A percentile compares a stretch with the other conserved stretches of the same genome.
These are phyloP conservation scores for Metarhizium guizhouense DNA, from an alignment of 2,329 filamentous ascomycete species.

Conservation along the genomic window DNA sequence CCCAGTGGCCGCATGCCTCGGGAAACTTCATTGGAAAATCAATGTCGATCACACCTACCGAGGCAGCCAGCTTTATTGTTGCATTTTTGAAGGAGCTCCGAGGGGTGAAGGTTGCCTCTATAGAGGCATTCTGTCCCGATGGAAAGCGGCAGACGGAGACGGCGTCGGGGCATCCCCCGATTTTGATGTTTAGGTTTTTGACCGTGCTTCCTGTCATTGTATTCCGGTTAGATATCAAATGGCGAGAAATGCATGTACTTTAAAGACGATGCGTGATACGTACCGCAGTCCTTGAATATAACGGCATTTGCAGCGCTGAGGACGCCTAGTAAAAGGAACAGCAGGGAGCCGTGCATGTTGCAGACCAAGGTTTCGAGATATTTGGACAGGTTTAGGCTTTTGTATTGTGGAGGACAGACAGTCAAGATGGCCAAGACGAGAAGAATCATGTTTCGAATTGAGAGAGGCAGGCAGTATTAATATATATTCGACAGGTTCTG, in stretches of 20 bases:
- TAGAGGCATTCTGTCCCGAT: not conserved
- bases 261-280: not conserved
- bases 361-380: not conserved
- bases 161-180: conserved; percentile 6
- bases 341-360: not conserved
- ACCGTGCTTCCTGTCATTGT: conserved; percentile 1
- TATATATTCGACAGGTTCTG: no score
- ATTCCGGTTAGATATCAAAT: not conserved
- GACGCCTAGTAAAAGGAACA: not conserved
- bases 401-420: no score
- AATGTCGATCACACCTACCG: not conserved
- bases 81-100: not conserved
- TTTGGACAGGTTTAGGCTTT: no score
- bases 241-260: not conserved
- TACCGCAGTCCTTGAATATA: conserved; percentile 1
- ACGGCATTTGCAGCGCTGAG: not conserved
- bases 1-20: conserved; percentile 4
- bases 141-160: conserved; percentile 1
- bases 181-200: conserved; percentile 1
- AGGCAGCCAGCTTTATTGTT: not conserved
- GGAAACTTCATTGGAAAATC: not conserved
- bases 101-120: conserved; percentile 1
- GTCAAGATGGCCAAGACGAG: no score
- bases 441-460: no score
- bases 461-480: no score